Evolutionary conservation across 176 grass and related monocot species (phyloP), one percentile per base, ranked within the genome.

Genomic region (Neostapfia colusana): DNA sequence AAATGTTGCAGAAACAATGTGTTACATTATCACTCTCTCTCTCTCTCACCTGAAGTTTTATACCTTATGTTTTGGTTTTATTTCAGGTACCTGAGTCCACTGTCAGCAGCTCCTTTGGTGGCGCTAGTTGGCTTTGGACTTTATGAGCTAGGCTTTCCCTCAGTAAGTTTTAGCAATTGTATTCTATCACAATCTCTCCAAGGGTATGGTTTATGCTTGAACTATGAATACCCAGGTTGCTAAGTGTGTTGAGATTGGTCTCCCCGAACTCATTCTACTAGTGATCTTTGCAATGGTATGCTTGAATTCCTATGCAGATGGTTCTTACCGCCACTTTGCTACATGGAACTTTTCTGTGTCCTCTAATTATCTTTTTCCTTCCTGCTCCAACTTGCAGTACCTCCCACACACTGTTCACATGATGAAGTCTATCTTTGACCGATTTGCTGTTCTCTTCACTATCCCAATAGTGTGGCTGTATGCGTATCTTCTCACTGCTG

Each of bases 101-200:
- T 99, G 26, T 90, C 96, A 67, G 92, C 89, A 74, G 87, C 89
- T 80, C 96, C 96, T 85, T 73, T 99, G 27, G 86, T 99, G 63
- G 83, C 89, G 6, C 81, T 99, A 36, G 92, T 86, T 69, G 92
- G 96, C 7, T 82, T 92, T 88, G 96, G 96, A 20, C 87, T 99
- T 25, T 99, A 99, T 78, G 96, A 99, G 85, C 81, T 99, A 58
- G 96, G 92, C 34, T 99, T 99, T 83, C 96, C 96, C 34, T 93
- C 85, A 20, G 96, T 99, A 90, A 78, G 88, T 38, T 74, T 56
- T 82, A 61, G 73, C 24, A 51, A 25, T 74, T 24, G 4, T 51
- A 21, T 76, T 85, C 10, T 59, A 58, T 79, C 10, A 17, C 44
- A 81, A 78, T 72, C 16, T 60, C 8, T 79, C 50, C 4, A 72